Conservation (phyloP, 805 yeast genomes). For the Hanseniaspora thailandica region DNA sequence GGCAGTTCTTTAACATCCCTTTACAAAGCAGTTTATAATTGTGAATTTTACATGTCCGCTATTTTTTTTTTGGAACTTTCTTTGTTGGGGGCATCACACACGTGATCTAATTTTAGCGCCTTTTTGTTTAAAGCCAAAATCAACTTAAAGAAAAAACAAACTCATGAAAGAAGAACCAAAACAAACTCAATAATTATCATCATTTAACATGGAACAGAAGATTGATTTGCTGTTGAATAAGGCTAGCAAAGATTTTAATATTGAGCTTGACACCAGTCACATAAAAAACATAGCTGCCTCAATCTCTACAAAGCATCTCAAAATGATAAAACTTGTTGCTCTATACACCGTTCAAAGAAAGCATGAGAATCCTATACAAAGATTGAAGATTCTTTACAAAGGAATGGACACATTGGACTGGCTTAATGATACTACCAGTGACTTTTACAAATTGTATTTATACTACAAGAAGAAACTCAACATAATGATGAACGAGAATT, state of each 20-base stretch:
- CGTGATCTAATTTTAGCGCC: neutral
- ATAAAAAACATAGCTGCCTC: neutral
- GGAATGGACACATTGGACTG: conserved; percentile 1
- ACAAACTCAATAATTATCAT: neutral
- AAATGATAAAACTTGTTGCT: conserved; percentile 12
- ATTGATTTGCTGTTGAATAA: neutral
- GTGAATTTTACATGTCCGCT: too few species aligned
- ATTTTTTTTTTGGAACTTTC: too few species aligned
- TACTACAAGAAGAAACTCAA: neutral
- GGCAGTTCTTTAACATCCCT: neutral
- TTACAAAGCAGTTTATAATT: too few species aligned
- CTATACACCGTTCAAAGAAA: neutral
- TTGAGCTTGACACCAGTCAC: neutral
- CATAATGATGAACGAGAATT: neutral
- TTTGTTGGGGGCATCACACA: too few species aligned
- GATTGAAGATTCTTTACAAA: neutral
- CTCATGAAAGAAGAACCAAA: neutral
- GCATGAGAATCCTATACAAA: neutral
- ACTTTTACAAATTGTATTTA: neutral
- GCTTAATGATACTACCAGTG: conserved; percentile 4
- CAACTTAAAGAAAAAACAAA: neutral
- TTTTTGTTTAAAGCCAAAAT: too few species aligned
- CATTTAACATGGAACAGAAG: neutral
- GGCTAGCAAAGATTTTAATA: neutral
- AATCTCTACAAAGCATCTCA: neutral